Conservation (phyloP, 2,329 filamentous ascomycete genomes). For the Colletotrichum sp. region DNA sequence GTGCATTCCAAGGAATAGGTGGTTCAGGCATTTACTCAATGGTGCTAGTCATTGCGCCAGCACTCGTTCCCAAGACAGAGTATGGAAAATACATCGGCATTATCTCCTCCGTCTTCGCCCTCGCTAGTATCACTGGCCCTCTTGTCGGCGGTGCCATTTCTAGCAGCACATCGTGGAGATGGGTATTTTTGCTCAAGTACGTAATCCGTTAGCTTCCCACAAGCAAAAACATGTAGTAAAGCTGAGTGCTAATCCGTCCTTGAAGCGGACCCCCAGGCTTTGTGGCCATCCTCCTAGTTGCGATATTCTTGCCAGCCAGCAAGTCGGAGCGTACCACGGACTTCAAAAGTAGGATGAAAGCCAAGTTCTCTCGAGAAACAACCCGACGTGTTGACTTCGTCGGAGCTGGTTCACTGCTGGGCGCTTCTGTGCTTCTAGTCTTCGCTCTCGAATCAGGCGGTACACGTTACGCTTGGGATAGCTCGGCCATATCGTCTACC, state of each 20-base stretch:
- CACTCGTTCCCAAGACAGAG: slow-evolving; percentile 38
- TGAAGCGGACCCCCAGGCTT: neutral
- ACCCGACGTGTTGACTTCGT: neutral
- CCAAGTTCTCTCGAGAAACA: neutral
- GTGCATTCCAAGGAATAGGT: neutral
- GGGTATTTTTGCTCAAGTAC: slow-evolving; percentile 44
- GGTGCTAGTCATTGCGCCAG: slow-evolving; percentile 28
- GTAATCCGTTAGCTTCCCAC: neutral
- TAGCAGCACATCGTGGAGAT: slow-evolving; percentile 44
- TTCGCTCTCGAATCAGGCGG: slow-evolving; percentile 51
- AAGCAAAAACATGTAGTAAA: no score
- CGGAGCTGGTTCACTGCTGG: neutral
- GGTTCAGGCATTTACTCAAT: neutral
- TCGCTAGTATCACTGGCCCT: slow-evolving; percentile 46
- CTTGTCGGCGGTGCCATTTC: slow-evolving; percentile 47
- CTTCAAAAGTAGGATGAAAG: neutral
- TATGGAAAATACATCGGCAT: slow-evolving; percentile 34
- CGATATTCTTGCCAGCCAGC: neutral
- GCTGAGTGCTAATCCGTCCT: neutral
- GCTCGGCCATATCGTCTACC: slow-evolving; percentile 38
- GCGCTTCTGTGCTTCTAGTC: slow-evolving; percentile 44
- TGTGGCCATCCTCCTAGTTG: neutral
- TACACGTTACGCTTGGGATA: slow-evolving; percentile 44
- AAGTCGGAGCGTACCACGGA: neutral
- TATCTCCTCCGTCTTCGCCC: slow-evolving; percentile 41